Conservation (phyloP, 768 basidiomycete species). For the Phlegmacium glaucopus region DNA sequence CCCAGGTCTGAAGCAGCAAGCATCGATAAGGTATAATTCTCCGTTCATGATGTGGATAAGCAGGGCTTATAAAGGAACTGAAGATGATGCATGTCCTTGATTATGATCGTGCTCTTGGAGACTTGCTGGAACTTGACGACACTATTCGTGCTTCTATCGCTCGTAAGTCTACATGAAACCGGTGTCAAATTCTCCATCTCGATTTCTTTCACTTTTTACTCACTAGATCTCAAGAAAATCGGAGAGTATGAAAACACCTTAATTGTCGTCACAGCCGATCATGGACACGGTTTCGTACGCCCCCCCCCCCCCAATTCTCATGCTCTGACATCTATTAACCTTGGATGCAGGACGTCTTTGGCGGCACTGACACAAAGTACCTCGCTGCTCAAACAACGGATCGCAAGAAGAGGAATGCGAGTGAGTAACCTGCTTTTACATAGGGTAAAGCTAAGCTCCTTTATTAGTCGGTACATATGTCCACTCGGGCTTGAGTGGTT, state of each 20-base stretch:
- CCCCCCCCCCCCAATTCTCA: neutral
- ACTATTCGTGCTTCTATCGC: slow-evolving; percentile 40
- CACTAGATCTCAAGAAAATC: slow-evolving; percentile 37
- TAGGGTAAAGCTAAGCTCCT: neutral
- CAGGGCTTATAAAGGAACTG: neutral
- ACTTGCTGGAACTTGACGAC: slow-evolving; percentile 42
- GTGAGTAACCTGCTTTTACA: slow-evolving; percentile 7
- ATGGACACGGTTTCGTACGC: slow-evolving; percentile 44
- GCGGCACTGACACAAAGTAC: slow-evolving; percentile 38
- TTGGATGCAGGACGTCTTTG: slow-evolving; percentile 35
- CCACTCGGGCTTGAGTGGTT: slow-evolving; percentile 38
- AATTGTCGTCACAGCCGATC: slow-evolving; percentile 44
- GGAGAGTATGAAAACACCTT: slow-evolving; percentile 40
- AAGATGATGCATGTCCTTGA: slow-evolving; percentile 48
- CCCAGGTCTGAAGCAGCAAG: slow-evolving; percentile 39
- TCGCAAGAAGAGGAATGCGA: slow-evolving; percentile 29
- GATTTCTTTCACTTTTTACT: neutral
- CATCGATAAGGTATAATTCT: slow-evolving; percentile 34
- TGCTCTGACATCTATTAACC: neutral
- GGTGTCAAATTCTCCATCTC: no score
- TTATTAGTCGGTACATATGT: slow-evolving; percentile 34
- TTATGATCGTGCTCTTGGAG: slow-evolving; percentile 44
- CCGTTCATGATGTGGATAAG: neutral
- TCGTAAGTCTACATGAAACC: slow-evolving; percentile 21
- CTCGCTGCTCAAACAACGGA: slow-evolving; percentile 30